Base-by-base conservation (phyloP, 1,284 basidiomycete genomes). In the Phylloboletellus chloephorus region DNA sequence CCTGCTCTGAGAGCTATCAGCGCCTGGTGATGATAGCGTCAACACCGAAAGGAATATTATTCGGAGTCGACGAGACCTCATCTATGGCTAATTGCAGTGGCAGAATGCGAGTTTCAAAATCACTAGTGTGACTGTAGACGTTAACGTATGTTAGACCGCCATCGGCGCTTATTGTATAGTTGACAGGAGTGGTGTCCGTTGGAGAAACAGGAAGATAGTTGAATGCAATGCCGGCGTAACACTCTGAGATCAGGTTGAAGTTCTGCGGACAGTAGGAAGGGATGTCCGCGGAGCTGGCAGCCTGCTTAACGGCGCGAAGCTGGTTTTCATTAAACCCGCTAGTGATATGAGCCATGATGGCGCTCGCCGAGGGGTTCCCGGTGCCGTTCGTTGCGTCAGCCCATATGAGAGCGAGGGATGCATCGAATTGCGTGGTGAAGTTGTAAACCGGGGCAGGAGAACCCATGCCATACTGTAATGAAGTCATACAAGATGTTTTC, bases 81-180 rank as follows among this genome's bases (percentile, higher is more conserved):
- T 89, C 87, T 23, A 90, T 66, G 4, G 85, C 82, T 73, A 84
- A 83, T 51, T 90, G 87, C 11, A 89, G 56, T 2, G 87, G 87
- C 13, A 89, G 57, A 20, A 84, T 67, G 37, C 82, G 67, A 39
- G 66, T 64, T 58, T 88, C 84, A 52, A 81, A 79, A 61, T 88
- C 84, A 46, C 82, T 79, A 2, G 61, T 71, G 53, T 86, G 81
- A 21, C 68, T 67, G 23, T 69, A 65, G 3, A 87, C 83, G 51
- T 88, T 74, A 45, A 89, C 73, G 42, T 74, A 72, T 20, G 64
- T 62, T 19, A 88, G 63, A 6, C 86, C 85, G 3, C 67, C 71
- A 54, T 88, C 87, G 0, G 76, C 78, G 13, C 72, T 65, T 35
- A 89, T 73, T 0, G 83, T 88, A 52, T 89, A 90, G 52, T 81